phyloP scores from a whole-genome alignment of 768 basidiomycete species.

The Mycena metata region DNA sequence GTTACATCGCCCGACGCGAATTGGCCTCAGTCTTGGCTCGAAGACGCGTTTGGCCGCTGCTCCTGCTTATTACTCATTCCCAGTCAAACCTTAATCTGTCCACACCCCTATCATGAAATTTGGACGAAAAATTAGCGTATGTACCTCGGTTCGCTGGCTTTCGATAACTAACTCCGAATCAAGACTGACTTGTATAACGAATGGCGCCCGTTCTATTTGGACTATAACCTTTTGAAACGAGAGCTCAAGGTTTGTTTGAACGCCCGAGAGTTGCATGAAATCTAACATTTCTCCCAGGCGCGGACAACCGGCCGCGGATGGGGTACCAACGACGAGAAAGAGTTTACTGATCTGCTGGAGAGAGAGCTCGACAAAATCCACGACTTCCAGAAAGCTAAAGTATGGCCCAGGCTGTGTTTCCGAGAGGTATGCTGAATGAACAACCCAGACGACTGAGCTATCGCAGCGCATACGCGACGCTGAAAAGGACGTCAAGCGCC shows the following conservation, averaged over 20 bases:
- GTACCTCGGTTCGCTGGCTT: neutral
- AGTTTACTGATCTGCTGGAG: constrained; percentile 85
- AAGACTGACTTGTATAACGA: constrained; percentile 86
- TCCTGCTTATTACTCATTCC: too few species aligned
- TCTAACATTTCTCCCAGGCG: constrained; percentile 45
- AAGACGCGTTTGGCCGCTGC: too few species aligned
- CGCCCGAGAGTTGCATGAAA: too few species aligned
- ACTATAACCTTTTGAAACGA: constrained; percentile 91
- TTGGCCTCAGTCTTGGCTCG: too few species aligned
- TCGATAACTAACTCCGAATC: neutral
- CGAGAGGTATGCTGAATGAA: constrained; percentile 2
- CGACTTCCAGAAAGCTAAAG: constrained; percentile 93
- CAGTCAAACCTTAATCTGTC: neutral
- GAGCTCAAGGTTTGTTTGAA: constrained; percentile 75
- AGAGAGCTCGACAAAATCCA: constrained; percentile 94
- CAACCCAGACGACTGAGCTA: constrained; percentile 81
- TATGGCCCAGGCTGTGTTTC: constrained; percentile 43
- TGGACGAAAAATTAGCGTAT: constrained; percentile 38
- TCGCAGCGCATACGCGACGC: constrained; percentile 85
- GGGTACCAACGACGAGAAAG: constrained; percentile 83
- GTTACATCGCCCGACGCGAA: too few species aligned
- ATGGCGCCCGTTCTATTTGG: constrained; percentile 92
- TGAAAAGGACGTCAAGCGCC: constrained; percentile 82
- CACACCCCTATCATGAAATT: constrained; percentile 30
- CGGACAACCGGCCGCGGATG: constrained; percentile 72